Base-by-base conservation (phyloP, 1,284 basidiomycete species). In the Cutaneotrichosporon cavernicola region DNA sequence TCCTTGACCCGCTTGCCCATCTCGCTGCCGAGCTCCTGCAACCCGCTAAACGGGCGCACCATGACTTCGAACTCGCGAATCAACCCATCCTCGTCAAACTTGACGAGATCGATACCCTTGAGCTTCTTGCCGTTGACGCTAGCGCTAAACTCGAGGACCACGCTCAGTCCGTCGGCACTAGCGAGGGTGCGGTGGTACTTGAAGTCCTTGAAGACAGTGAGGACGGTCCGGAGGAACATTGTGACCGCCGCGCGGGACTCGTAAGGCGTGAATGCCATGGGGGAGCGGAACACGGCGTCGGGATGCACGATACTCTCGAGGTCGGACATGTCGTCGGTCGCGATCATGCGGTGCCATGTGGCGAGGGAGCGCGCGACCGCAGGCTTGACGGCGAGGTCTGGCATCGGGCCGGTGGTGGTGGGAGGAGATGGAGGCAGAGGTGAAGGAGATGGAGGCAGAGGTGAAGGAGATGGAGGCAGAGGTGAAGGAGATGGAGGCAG, bases 21-120 rank as follows among this genome's bases (percentile, higher is more conserved):
- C 62, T 65, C 61, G 6, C 6, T 21, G 0, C 62, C 63, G 18
- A 68, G 57, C 52, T 60, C 66, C 57, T 65, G 64, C 30, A 65
- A 50, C n/a, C 61, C 66, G 36, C 40, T 61, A 6, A 63, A 11
- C 4, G 66, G 66, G 7, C 66, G 58, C 11, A 68, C 64, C 66
- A 65, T 65, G 56, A 68, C 66, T 52, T 68, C 66, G 34, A 68
- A 68, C 40, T 68, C 66, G 59, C 40, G 31, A 14, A 68, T 68
- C 51, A 32, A 13, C 4, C 66, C 66, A 13, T 65, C 61, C 40
- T 59, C 56, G 56, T 62, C 56, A 26, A 68, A 68, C 38, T 38
- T 47, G 32, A 68, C 57, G 4, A 68, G 62, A 32, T 68, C 66
- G 30, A 68, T 56, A 14, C 66, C 66, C 58, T 68, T 68, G 46